Percentiles rank a stretch among this genome's conserved stretches.
Conservation (phyloP, 2,329 filamentous ascomycete species). For the Escovopsis sp. region DNA sequence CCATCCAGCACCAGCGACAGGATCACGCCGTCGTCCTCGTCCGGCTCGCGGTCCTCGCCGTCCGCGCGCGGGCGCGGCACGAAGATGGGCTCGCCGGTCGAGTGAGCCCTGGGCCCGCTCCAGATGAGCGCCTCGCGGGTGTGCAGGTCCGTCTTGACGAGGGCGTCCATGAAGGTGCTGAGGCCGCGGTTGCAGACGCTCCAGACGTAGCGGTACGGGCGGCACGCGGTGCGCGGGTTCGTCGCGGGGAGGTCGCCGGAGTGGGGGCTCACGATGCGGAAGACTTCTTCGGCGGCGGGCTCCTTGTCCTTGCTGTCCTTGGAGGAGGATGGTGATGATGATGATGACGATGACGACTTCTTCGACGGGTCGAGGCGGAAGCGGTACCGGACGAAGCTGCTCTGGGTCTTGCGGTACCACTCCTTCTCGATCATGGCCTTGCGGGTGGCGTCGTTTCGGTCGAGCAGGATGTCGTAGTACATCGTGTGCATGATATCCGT, state of each 20-base stretch:
- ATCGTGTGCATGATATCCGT: slow-evolving; percentile 50
- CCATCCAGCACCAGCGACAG: slow-evolving; percentile 52
- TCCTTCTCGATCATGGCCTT: slow-evolving; percentile 28
- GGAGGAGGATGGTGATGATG: not conserved
- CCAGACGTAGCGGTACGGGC: slow-evolving; percentile 46
- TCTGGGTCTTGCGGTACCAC: slow-evolving; percentile 20
- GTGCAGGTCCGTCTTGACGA: slow-evolving; percentile 50
- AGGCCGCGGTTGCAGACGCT: slow-evolving; percentile 39
- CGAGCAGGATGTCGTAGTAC: slow-evolving; percentile 54
- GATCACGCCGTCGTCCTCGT: slow-evolving; percentile 50
- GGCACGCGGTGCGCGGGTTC: slow-evolving; percentile 40
- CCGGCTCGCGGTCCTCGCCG: slow-evolving; percentile 6
- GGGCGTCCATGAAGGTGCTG: slow-evolving; percentile 45
- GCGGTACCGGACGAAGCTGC: slow-evolving; percentile 28
- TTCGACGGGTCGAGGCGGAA: slow-evolving; percentile 20
- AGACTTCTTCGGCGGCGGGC: slow-evolving; percentile 17
- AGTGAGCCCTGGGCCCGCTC: slow-evolving; percentile 42
- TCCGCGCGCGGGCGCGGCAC: slow-evolving; percentile 29
- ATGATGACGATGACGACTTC: not conserved
- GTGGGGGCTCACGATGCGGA: slow-evolving; percentile 37
- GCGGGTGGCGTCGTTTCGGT: slow-evolving; percentile 30
- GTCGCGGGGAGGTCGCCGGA: slow-evolving; percentile 52
- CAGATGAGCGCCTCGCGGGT: slow-evolving; percentile 40
- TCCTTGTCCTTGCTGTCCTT: slow-evolving; percentile 5
- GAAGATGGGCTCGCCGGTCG: slow-evolving; percentile 57